phyloP scores from a whole-genome alignment of 176 grass and related monocot genomes.

The Neostapfia colusana region DNA sequence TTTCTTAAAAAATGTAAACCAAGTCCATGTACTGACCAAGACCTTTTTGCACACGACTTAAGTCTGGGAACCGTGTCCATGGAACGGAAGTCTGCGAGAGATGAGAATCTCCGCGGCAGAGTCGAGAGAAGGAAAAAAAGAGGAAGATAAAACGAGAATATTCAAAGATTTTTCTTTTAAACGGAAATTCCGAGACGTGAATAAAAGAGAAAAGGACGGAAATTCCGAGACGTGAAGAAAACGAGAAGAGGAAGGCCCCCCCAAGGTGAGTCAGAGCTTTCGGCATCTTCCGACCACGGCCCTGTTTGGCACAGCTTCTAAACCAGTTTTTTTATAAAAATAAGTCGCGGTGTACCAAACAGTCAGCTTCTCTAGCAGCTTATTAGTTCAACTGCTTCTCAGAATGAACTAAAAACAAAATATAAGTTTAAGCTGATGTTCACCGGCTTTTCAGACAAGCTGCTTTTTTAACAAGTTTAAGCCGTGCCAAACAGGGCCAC shows the following conservation, averaged over 20 bases:
- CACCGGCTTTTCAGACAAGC: no score
- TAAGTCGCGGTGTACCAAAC: no score
- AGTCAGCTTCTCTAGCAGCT: no score
- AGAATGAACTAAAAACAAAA: no score
- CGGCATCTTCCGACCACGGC: slow-evolving; percentile 38
- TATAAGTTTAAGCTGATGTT: no score
- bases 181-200: slow-evolving; percentile 1
- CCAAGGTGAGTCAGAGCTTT: slow-evolving; percentile 11
- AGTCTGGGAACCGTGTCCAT: not conserved
- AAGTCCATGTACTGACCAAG: not conserved
- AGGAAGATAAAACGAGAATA: slow-evolving; percentile 2
- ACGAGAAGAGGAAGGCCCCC: not conserved
- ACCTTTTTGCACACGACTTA: not conserved
- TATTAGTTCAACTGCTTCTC: no score
- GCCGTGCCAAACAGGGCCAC: no score
- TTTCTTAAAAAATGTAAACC: not conserved
- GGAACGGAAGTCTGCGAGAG: not conserved
- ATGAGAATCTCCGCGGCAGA: not conserved
- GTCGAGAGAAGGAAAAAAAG: not conserved
- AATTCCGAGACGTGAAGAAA: no score
- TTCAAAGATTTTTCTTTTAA: slow-evolving; percentile 38
- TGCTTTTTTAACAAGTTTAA: no score
- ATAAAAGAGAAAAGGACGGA: not conserved
- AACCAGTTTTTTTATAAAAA: no score
- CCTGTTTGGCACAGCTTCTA: no score